Conservation (phyloP, 495 filamentous ascomycete genomes). For the Massariosphaeria phaeospora region DNA sequence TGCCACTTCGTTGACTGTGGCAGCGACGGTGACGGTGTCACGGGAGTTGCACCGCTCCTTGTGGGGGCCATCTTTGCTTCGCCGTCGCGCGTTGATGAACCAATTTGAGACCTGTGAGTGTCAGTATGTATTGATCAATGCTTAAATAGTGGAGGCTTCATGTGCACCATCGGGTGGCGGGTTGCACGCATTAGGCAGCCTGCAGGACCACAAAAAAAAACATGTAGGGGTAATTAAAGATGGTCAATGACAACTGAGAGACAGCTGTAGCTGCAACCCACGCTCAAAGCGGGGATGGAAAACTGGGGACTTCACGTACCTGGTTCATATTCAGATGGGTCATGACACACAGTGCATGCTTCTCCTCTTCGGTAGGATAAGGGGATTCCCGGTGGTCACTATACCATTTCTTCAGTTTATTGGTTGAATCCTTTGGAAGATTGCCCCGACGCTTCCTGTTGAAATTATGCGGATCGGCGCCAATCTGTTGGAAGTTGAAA, state of each 20-base stretch:
- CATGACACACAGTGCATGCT: constrained; percentile 68
- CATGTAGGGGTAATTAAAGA: background rate
- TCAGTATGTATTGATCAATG: too few relatives aligned
- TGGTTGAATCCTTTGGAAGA: constrained; percentile 78
- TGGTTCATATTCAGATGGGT: constrained; percentile 79
- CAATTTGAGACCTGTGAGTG: constrained; percentile 75
- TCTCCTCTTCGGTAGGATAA: constrained; percentile 88
- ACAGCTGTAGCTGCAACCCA: background rate
- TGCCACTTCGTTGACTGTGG: background rate
- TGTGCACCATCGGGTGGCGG: too few relatives aligned
- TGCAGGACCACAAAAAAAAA: background rate
- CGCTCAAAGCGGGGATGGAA: background rate
- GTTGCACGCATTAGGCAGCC: too few relatives aligned
- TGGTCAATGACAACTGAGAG: constrained; percentile 3
- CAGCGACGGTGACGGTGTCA: background rate
- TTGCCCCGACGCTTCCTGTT: constrained; percentile 62
- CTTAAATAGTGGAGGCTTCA: too few relatives aligned
- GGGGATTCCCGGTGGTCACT: constrained; percentile 70
- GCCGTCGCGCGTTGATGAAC: constrained; percentile 88
- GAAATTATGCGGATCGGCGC: constrained; percentile 4
- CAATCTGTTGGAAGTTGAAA: constrained; percentile 20
- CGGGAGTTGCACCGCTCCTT: constrained; percentile 9
- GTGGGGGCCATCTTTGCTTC: constrained; percentile 40
- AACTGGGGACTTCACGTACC: constrained; percentile 42
- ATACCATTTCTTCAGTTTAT: constrained; percentile 78